A percentile compares a stretch with the other conserved stretches of the same genome.
phyloP scores from a whole-genome alignment of 352 stramenopile species.

The Blastocystis sp. region DNA sequence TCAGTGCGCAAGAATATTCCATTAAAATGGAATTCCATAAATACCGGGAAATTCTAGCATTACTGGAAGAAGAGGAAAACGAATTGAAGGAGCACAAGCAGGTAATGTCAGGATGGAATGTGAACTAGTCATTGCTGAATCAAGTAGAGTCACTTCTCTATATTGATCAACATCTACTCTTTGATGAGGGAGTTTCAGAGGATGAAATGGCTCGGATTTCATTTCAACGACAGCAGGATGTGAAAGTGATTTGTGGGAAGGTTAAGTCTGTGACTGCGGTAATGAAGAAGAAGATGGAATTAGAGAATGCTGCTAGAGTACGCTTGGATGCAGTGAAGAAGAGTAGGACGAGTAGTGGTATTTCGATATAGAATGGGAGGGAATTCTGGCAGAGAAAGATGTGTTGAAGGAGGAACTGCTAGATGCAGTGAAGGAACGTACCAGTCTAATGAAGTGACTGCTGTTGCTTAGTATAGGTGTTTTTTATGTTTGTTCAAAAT shows the following conservation, averaged over 20 bases:
- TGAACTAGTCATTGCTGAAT: not conserved
- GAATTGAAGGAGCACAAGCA: constrained; percentile 9
- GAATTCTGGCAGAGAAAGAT: not conserved
- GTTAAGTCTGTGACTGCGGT: not conserved
- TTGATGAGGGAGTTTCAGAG: not conserved
- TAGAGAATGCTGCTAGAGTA: not conserved
- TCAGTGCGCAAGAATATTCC: constrained; percentile 5
- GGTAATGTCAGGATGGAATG: not conserved
- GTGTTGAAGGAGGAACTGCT: constrained; percentile 47
- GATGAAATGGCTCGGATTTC: constrained; percentile 21
- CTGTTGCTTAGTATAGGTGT: not conserved
- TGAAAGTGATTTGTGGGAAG: not conserved
- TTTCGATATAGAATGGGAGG: constrained; percentile 4
- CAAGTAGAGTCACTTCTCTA: constrained; percentile 38
- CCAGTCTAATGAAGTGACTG: not conserved
- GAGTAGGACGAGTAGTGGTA: not conserved
- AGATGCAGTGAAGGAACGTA: not conserved
- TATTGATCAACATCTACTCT: not conserved
- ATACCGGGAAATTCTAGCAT: not conserved
- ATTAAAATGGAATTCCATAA: not conserved
- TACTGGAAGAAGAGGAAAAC: not conserved
- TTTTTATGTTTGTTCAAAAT: constrained; percentile 25
- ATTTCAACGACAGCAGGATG: constrained; percentile 23
- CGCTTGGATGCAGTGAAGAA: not conserved
- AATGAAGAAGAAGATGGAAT: not conserved